phyloP scores from a whole-genome alignment of 805 yeast species.

The Candida morakotiae region DNA sequence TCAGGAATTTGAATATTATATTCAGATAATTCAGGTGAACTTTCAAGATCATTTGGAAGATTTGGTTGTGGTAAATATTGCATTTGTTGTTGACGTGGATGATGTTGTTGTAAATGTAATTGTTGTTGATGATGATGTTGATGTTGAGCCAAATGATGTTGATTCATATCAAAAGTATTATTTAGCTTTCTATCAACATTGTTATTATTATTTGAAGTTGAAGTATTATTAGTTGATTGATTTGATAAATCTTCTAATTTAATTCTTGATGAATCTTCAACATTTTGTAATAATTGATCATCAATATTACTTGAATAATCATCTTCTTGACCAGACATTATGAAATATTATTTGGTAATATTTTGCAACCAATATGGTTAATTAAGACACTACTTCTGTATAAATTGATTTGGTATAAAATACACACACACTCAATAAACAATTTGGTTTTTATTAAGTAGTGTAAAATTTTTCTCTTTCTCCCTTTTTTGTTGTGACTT shows the following conservation, averaged over 20 bases:
- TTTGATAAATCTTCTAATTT: constrained; percentile 24
- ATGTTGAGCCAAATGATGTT: constrained; percentile 10
- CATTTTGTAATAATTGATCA: constrained; percentile 39
- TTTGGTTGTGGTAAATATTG: constrained; percentile 9
- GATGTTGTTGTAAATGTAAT: constrained; percentile 11
- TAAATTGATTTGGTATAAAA: constrained; percentile 2
- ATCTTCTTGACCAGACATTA: constrained; percentile 15
- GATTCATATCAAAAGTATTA: constrained; percentile 2
- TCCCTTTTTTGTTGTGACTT: not conserved
- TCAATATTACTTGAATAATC: constrained; percentile 32
- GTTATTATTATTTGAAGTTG: constrained; percentile 8
- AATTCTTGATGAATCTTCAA: constrained; percentile 24
- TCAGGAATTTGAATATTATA: constrained; percentile 45
- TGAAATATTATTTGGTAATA: not conserved
- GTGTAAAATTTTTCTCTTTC: too few relatives aligned
- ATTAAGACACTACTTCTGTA: constrained; percentile 1
- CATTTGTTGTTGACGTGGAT: constrained; percentile 11
- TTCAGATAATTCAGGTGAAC: constrained; percentile 20
- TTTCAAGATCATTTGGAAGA: constrained; percentile 8
- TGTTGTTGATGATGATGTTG: constrained; percentile 13
- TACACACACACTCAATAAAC: constrained; percentile 1
- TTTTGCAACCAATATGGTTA: constrained; percentile 3
- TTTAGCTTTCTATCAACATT: not conserved
- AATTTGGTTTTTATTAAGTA: not conserved
- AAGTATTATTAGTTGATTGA: not conserved